These are phyloP conservation scores for Sabuloglossum arenarium DNA, from an alignment of 495 filamentous ascomycete genomes.

Conservation along the genomic window DNA sequence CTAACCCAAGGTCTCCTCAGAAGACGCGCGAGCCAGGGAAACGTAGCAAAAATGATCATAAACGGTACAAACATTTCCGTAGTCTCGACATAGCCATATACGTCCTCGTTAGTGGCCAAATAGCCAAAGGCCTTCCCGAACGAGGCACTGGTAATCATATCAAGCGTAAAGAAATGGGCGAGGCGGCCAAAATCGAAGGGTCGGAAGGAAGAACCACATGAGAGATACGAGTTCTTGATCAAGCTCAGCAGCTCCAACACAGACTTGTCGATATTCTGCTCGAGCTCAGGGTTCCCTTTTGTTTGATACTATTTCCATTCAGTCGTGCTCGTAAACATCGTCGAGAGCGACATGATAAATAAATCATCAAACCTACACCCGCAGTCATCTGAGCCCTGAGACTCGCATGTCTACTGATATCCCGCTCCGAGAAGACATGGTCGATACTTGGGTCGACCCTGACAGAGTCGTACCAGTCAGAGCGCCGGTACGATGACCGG, in stretches of 20 bases:
- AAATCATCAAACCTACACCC: background rate
- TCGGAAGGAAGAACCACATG: background rate
- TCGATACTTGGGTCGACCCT: background rate
- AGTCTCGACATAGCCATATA: background rate
- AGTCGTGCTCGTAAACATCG: background rate
- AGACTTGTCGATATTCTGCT: slow-evolving; percentile 12
- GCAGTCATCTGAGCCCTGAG: background rate
- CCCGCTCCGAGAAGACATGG: background rate
- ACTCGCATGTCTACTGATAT: background rate
- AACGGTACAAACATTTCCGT: background rate
- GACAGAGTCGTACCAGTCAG: slow-evolving; percentile 13
- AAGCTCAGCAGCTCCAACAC: slow-evolving; percentile 11
- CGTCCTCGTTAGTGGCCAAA: background rate
- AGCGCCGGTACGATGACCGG: slow-evolving; percentile 9
- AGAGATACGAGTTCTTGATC: slow-evolving; percentile 2
- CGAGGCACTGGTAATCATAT: background rate
- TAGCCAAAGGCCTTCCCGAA: background rate
- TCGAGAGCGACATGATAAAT: background rate
- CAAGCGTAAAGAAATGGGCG: background rate
- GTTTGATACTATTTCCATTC: slow-evolving; percentile 7
- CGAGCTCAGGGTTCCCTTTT: slow-evolving; percentile 12
- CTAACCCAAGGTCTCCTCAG: too few species aligned
- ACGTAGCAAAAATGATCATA: background rate
- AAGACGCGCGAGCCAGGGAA: too few species aligned
- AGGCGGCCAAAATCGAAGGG: background rate